A percentile compares a stretch with the other conserved stretches of the same genome.
Conservation (phyloP, 768 basidiomycete genomes). For the Leccinum incarnatum region DNA sequence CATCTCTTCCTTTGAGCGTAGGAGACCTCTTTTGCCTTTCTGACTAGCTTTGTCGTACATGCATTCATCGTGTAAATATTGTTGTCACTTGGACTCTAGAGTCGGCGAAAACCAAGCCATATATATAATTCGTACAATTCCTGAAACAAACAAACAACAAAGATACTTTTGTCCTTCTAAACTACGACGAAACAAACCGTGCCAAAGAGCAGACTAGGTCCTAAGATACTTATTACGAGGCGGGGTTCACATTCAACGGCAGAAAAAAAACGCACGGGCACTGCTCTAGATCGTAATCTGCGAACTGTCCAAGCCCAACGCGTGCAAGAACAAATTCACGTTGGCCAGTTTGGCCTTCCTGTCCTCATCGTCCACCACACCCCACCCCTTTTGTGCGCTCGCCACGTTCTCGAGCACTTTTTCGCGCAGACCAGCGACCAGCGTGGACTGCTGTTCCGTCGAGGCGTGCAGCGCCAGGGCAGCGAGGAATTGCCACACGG, state of each 20-base stretch:
- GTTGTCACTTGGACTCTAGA: background rate
- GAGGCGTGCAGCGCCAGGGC: slow-evolving; percentile 83
- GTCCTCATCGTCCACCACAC: slow-evolving; percentile 64
- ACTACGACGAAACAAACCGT: slow-evolving; percentile 2
- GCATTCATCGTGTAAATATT: background rate
- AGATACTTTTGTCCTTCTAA: slow-evolving; percentile 22
- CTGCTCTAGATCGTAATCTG: slow-evolving; percentile 53
- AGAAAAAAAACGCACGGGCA: no score
- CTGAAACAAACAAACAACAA: background rate
- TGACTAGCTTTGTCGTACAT: slow-evolving; percentile 3
- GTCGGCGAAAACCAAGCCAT: slow-evolving; percentile 5
- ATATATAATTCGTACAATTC: slow-evolving; percentile 19
- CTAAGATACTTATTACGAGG: slow-evolving; percentile 1
- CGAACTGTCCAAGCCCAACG: slow-evolving; percentile 69
- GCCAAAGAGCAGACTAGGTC: slow-evolving; percentile 5
- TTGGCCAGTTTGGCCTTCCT: slow-evolving; percentile 80
- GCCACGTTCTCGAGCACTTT: slow-evolving; percentile 91
- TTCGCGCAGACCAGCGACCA: slow-evolving; percentile 85
- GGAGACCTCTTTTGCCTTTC: slow-evolving; percentile 10
- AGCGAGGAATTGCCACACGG: slow-evolving; percentile 94
- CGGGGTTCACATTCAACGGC: no score
- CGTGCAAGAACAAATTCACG: slow-evolving; percentile 88
- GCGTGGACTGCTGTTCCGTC: slow-evolving; percentile 81
- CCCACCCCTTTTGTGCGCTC: slow-evolving; percentile 73
- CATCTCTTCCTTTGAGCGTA: slow-evolving; percentile 21